A percentile compares a stretch with the other conserved stretches of the same genome.
phyloP scores from a whole-genome alignment of 345 rosid genomes.

The Eucalyptus leucophloia region DNA sequence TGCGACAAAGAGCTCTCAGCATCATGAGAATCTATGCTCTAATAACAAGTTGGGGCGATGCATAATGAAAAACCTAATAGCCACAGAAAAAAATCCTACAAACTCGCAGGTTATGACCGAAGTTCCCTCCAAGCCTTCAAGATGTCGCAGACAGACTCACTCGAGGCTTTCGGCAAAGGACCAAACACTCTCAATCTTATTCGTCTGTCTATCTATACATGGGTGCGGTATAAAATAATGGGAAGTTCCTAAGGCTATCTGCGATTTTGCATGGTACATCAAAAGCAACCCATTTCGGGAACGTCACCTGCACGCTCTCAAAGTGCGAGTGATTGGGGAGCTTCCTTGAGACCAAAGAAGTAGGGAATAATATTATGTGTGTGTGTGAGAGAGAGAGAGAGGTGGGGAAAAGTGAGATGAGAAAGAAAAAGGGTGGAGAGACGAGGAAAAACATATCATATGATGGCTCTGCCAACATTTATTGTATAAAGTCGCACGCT shows the following conservation, averaged over 20 bases:
- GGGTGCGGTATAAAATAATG: background rate
- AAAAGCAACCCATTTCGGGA: background rate
- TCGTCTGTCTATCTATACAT: background rate
- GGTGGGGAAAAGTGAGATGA: background rate
- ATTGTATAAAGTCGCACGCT: constrained; percentile 1
- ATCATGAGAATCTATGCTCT: background rate
- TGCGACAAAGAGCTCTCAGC: background rate
- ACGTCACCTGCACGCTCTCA: background rate
- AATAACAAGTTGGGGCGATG: background rate
- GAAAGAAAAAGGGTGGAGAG: background rate
- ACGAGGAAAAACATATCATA: background rate
- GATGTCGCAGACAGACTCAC: background rate
- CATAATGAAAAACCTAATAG: background rate
- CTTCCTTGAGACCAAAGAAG: background rate
- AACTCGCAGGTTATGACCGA: background rate
- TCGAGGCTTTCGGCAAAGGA: background rate
- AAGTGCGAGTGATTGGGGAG: background rate
- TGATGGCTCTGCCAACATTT: background rate
- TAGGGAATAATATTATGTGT: background rate
- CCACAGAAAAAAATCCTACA: background rate
- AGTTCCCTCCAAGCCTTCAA: background rate
- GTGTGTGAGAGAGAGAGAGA: background rate
- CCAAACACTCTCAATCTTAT: background rate
- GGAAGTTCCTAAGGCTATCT: background rate
- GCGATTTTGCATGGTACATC: background rate